phyloP scores from a whole-genome alignment of 2,329 filamentous ascomycete genomes.

The Epichloe typhina region DNA sequence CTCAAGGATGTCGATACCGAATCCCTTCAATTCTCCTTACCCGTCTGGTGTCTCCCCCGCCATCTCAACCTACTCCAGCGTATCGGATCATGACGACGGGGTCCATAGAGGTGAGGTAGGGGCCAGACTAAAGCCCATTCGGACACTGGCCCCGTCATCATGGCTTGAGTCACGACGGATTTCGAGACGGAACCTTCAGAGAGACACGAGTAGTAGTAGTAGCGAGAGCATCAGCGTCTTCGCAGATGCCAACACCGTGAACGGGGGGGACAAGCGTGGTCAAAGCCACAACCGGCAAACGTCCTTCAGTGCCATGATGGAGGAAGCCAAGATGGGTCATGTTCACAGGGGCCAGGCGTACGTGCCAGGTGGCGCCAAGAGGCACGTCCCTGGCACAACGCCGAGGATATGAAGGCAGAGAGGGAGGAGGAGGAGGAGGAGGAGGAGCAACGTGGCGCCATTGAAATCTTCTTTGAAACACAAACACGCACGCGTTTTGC shows the following conservation, averaged over 20 bases:
- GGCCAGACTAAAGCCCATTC: slow-evolving; percentile 22
- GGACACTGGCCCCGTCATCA: slow-evolving; percentile 22
- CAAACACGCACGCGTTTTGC: too few relatives aligned
- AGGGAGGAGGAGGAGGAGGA: too few relatives aligned
- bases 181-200: slow-evolving; percentile 21
- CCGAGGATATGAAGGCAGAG: slow-evolving; percentile 14
- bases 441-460: background rate
- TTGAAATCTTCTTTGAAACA: background rate
- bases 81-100: slow-evolving; percentile 14
- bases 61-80: slow-evolving; percentile 9
- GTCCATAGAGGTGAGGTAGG: slow-evolving; percentile 16
- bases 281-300: slow-evolving; percentile 24
- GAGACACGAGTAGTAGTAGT: slow-evolving; percentile 30
- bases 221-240: slow-evolving; percentile 40
- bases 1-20: slow-evolving; percentile 19
- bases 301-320: slow-evolving; percentile 41
- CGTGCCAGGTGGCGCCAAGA: slow-evolving; percentile 7
- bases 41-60: slow-evolving; percentile 7
- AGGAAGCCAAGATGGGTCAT: slow-evolving; percentile 29
- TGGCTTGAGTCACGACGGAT: slow-evolving; percentile 13
- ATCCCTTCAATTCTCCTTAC: slow-evolving; percentile 22
- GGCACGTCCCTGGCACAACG: slow-evolving; percentile 21
- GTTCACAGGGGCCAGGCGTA: slow-evolving; percentile 29
- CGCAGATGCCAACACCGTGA: slow-evolving; percentile 31
- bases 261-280: background rate